Evolutionary conservation across 2,329 filamentous ascomycete species (phyloP).

Genomic region (Scytalidium lignicola): DNA sequence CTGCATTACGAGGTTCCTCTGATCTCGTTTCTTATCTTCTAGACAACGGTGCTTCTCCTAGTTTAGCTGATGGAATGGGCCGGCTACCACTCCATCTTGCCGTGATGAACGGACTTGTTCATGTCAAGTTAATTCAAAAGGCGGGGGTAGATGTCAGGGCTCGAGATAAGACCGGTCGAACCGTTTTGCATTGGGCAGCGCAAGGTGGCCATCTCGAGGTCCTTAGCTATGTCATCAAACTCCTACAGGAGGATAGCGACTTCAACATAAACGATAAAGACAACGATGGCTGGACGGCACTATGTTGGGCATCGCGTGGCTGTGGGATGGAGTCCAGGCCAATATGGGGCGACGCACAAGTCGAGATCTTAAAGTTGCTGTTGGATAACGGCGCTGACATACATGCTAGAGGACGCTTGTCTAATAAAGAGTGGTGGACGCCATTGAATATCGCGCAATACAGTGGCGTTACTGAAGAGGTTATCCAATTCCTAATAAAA

Average conservation of each 20-base stretch:
- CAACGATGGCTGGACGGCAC: conserved; percentile 16
- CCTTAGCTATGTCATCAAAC: conserved; percentile 4
- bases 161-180: conserved; percentile 5
- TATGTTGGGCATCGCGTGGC: conserved; percentile 12
- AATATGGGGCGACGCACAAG: background rate
- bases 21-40: conserved; percentile 6
- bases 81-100: conserved; percentile 7
- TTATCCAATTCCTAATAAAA: conserved; percentile 1
- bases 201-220: conserved; percentile 6
- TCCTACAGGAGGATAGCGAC: background rate
- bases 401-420: conserved; percentile 1
- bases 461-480: conserved; percentile 1
- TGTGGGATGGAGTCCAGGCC: background rate
- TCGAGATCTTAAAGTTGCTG: conserved; percentile 8
- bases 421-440: conserved; percentile 10
- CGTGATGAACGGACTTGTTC: conserved; percentile 1
- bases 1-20: background rate
- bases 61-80: conserved; percentile 3
- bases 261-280: conserved; percentile 7
- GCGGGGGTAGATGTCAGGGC: conserved; percentile 6
- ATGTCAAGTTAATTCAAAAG: conserved; percentile 3
- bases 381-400: conserved; percentile 12
- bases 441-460: conserved; percentile 10
- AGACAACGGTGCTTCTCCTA: conserved; percentile 5
- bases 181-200: conserved; percentile 8